Conservation (phyloP, 23 red algal species). For the Gracilaria gracilis region DNA sequence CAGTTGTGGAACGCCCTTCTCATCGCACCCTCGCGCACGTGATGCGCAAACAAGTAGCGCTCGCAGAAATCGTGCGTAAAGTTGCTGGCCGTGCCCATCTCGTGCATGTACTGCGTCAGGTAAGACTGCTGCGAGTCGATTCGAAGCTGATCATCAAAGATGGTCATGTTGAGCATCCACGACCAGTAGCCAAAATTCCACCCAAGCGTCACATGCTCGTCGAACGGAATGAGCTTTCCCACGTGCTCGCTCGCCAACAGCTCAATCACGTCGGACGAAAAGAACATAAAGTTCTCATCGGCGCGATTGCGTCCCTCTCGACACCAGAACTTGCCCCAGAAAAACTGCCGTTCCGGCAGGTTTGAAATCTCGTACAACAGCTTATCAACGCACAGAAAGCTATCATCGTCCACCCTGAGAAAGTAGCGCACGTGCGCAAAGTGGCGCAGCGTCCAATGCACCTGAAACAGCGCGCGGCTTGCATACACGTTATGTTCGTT, state of each 20-base stretch:
- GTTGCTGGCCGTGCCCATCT: neutral
- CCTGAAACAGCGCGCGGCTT: constrained; percentile 60
- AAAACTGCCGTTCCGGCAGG: constrained; percentile 57
- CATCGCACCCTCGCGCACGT: constrained; percentile 63
- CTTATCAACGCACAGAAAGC: constrained; percentile 82
- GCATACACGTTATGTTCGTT: constrained; percentile 73
- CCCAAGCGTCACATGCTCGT: constrained; percentile 79
- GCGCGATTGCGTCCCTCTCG: constrained; percentile 75
- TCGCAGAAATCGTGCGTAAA: constrained; percentile 68
- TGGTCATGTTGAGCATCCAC: constrained; percentile 83
- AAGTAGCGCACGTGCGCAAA: constrained; percentile 45
- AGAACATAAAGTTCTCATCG: constrained; percentile 95
- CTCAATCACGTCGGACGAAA: constrained; percentile 73
- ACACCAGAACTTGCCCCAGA: constrained; percentile 94
- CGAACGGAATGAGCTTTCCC: constrained; percentile 72
- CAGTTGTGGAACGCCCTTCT: constrained; percentile 3
- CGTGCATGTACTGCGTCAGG: constrained; percentile 85
- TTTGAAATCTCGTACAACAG: constrained; percentile 61
- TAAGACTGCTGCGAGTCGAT: constrained; percentile 91
- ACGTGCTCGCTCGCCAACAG: constrained; percentile 40
- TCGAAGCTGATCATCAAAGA: constrained; percentile 86
- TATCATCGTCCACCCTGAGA: constrained; percentile 86
- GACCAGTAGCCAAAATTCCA: constrained; percentile 96
- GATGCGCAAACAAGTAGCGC: constrained; percentile 77
- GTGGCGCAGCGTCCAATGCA: constrained; percentile 26